Percentiles rank a stretch among this genome's conserved stretches.
These are phyloP conservation scores for Scolecobasidium constrictum DNA, from an alignment of 2,329 filamentous ascomycete species.

Conservation along the genomic window DNA sequence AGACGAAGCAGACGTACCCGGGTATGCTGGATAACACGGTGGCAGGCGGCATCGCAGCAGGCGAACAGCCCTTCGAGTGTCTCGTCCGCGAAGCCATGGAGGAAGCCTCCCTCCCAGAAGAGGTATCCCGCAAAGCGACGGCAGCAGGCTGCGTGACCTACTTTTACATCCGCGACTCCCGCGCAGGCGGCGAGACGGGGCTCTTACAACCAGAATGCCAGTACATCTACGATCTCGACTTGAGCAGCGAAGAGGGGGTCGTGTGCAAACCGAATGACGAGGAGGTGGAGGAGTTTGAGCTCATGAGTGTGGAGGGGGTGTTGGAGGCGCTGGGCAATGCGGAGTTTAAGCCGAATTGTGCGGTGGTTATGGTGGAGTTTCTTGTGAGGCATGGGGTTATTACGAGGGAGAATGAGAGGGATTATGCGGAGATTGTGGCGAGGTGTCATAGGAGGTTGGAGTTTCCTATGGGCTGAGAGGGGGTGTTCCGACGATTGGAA, in stretches of 20 bases:
- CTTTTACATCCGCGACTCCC: slow-evolving; percentile 65
- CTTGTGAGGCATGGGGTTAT: slow-evolving; percentile 76
- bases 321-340: slow-evolving; percentile 57
- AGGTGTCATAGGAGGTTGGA: slow-evolving; percentile 70
- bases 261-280: slow-evolving; percentile 70
- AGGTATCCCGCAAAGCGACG: slow-evolving; percentile 4
- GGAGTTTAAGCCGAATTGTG: slow-evolving; percentile 89
- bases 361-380: slow-evolving; percentile 76
- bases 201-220: slow-evolving; percentile 84
- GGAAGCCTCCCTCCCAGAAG: slow-evolving; percentile 42
- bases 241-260: slow-evolving; percentile 47
- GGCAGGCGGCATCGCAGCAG: slow-evolving; percentile 72
- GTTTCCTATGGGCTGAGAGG: slow-evolving; percentile 43
- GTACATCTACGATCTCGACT: slow-evolving; percentile 80
- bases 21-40: slow-evolving; percentile 94
- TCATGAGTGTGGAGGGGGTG: slow-evolving; percentile 69
- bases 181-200: slow-evolving; percentile 68
- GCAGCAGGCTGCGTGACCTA: slow-evolving; percentile 69
- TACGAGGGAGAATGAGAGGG: slow-evolving; percentile 64
- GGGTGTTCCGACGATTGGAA: too few species aligned
- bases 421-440: slow-evolving; percentile 64
- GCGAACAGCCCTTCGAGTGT: slow-evolving; percentile 70
- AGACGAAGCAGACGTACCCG: slow-evolving; percentile 74
- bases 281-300: slow-evolving; percentile 76
- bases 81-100: slow-evolving; percentile 79